Percentiles rank a stretch among this genome's conserved stretches.
Conservation (phyloP, 257 asterid species). For the Nicotiana tomentosiformis region DNA sequence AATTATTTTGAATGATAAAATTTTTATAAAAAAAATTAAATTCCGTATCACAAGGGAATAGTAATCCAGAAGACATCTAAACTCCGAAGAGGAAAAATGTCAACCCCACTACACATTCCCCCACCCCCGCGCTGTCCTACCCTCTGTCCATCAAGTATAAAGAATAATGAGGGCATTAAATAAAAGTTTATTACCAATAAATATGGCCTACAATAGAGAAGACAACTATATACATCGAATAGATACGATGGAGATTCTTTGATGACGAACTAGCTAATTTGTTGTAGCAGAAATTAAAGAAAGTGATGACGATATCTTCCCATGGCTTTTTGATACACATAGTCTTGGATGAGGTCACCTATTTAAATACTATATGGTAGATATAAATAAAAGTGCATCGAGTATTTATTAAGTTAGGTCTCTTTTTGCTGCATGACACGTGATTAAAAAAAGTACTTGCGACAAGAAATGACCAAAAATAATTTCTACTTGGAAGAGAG, state of each 20-base stretch:
- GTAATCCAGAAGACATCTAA: not conserved
- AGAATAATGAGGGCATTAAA: slow-evolving; percentile 8
- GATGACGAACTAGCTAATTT: not conserved
- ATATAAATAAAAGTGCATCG: not conserved
- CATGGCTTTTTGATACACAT: not conserved
- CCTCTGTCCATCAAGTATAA: not conserved
- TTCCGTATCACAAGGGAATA: too few species aligned
- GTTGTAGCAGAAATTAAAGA: not conserved
- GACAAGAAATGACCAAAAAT: not conserved
- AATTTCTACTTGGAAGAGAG: not conserved
- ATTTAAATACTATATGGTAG: not conserved
- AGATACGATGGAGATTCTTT: not conserved
- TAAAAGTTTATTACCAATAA: not conserved
- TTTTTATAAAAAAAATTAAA: accelerated
- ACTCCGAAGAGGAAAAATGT: not conserved
- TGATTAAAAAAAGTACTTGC: not conserved
- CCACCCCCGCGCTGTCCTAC: too few species aligned
- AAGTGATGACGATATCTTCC: not conserved
- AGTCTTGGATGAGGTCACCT: not conserved
- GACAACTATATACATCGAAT: not conserved
- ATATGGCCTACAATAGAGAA: not conserved
- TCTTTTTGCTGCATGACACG: not conserved
- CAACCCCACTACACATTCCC: not conserved
- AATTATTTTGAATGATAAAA: too few species aligned
- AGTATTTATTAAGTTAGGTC: not conserved